Evolutionary conservation across 257 asterid species (phyloP).

Genomic region (Penstemon barbatus): DNA sequence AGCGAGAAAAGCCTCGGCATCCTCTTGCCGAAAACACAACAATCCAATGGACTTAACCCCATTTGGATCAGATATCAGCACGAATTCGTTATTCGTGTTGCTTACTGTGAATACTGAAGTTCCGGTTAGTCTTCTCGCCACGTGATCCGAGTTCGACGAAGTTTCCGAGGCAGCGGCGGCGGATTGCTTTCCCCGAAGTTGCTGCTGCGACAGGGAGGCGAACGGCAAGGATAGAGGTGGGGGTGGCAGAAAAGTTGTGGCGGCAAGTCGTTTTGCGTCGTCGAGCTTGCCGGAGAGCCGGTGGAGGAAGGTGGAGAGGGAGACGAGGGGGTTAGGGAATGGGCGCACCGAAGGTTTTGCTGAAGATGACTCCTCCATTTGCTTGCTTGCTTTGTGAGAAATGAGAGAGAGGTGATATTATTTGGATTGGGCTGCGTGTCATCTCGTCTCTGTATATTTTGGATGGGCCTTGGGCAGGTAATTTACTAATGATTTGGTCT

Average conservation of each 20-base stretch:
- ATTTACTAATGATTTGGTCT: not conserved
- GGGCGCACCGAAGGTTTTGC: constrained; percentile 51
- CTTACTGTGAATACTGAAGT: constrained; percentile 89
- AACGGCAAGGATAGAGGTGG: constrained; percentile 34
- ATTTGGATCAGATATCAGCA: constrained; percentile 74
- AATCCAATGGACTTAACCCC: constrained; percentile 85
- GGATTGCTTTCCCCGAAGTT: constrained; percentile 44
- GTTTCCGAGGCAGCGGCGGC: constrained; percentile 30
- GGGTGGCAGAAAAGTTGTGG: constrained; percentile 47
- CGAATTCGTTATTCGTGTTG: constrained; percentile 85
- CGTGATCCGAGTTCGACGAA: constrained; percentile 53
- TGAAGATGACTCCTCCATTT: constrained; percentile 57
- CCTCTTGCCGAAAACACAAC: constrained; percentile 90
- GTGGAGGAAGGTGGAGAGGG: constrained; percentile 67
- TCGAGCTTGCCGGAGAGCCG: constrained; percentile 36
- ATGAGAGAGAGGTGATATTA: constrained; percentile 2
- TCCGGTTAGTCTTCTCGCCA: constrained; percentile 77
- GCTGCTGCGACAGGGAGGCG: constrained; percentile 74
- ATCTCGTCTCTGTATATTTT: not conserved
- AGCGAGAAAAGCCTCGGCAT: constrained; percentile 90
- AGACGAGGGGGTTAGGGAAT: constrained; percentile 54
- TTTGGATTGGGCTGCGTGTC: constrained; percentile 23
- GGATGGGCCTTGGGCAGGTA: not conserved
- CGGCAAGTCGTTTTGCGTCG: constrained; percentile 55
- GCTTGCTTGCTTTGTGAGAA: not conserved